Percentiles rank a stretch among this genome's conserved stretches.
phyloP scores from a whole-genome alignment of 345 rosid species.

The Eucalyptus lansdowneana region DNA sequence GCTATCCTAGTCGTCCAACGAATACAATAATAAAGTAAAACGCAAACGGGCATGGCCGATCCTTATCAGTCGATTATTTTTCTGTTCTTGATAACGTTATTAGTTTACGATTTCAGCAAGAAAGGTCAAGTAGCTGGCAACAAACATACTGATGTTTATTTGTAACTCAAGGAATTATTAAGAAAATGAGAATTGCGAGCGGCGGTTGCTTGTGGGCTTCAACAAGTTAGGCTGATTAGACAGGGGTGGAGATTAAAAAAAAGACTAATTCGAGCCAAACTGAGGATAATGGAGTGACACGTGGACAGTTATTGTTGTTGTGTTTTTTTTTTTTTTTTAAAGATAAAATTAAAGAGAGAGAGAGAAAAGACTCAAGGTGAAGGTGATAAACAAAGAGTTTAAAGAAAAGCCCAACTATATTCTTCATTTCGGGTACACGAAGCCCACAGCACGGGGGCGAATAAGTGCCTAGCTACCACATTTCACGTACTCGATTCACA shows the following conservation, averaged over 20 bases:
- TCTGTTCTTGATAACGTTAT: not conserved
- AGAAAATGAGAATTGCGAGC: not conserved
- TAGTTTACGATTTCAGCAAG: not conserved
- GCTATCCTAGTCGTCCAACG: not conserved
- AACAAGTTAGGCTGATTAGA: not conserved
- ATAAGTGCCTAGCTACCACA: not conserved
- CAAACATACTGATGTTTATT: not conserved
- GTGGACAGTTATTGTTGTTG: not conserved
- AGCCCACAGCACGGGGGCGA: not conserved
- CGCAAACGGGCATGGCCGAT: not conserved
- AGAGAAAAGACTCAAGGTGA: not conserved
- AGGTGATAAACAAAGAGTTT: not conserved
- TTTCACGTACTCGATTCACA: not conserved
- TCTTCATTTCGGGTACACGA: not conserved
- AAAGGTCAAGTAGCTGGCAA: not conserved
- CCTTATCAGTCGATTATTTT: not conserved
- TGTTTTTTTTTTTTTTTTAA: too few species aligned
- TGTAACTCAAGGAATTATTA: not conserved
- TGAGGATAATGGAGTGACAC: not conserved
- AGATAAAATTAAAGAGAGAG: not conserved
- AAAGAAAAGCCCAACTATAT: not conserved
- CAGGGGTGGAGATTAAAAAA: not conserved
- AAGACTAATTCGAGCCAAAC: not conserved
- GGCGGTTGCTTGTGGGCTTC: not conserved
- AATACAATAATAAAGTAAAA: not conserved